Conservation (phyloP, 805 yeast species). For the Vanderwaltozyma polyspora region DNA sequence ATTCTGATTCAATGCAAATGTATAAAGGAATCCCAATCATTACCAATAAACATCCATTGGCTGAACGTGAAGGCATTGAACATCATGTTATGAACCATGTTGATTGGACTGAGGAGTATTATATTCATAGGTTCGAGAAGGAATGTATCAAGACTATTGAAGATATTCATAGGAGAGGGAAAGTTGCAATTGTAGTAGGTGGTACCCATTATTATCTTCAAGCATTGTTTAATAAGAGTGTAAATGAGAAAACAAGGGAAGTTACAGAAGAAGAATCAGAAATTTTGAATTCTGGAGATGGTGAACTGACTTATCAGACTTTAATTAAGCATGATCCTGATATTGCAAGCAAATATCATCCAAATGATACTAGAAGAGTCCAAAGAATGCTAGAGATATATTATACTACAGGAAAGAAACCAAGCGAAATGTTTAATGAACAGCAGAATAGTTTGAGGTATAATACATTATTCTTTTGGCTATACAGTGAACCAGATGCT, state of each 20-base stretch:
- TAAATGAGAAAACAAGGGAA: conserved; percentile 4
- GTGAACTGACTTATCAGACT: conserved; percentile 28
- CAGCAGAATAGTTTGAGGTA: conserved; percentile 52
- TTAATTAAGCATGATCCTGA: conserved; percentile 53
- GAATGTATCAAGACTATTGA: conserved; percentile 58
- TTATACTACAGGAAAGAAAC: conserved; percentile 50
- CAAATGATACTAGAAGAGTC: conserved; percentile 73
- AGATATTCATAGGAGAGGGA: conserved; percentile 54
- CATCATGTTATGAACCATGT: conserved; percentile 88
- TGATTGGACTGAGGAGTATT: conserved; percentile 70
- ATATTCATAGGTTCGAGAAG: conserved; percentile 61
- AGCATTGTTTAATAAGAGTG: conserved; percentile 57
- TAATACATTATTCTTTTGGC: conserved; percentile 68
- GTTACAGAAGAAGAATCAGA: conserved; percentile 26
- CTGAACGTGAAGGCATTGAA: conserved; percentile 59
- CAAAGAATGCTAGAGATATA: conserved; percentile 73
- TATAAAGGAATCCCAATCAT: conserved; percentile 62
- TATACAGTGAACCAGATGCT: conserved; percentile 51
- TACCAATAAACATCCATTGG: conserved; percentile 84
- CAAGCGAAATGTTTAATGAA: conserved; percentile 58
- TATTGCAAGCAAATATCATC: conserved; percentile 77
- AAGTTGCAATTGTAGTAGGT: conserved; percentile 81
- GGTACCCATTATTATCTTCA: conserved; percentile 94
- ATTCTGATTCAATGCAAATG: conserved; percentile 97
- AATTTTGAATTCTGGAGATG: conserved; percentile 40